These are phyloP conservation scores for Pulicaria dysenterica DNA, from an alignment of 129 eudicot genomes.

Conservation along the genomic window DNA sequence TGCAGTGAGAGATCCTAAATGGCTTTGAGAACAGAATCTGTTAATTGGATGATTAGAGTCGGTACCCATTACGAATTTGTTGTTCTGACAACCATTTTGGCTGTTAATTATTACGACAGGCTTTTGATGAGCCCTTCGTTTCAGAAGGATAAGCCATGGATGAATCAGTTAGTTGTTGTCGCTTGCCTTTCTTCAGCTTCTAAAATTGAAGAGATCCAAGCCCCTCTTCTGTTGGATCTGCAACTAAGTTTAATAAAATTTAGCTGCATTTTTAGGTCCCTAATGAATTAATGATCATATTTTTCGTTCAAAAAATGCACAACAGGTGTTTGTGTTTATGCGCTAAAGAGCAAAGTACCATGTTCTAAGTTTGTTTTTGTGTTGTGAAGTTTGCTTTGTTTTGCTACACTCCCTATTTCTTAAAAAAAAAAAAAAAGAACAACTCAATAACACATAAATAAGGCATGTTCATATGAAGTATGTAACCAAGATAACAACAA, in stretches of 20 bases:
- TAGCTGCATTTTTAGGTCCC: constrained; percentile 10
- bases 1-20: too few species aligned
- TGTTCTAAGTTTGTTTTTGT: too few species aligned
- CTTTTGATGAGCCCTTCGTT: constrained; percentile 50
- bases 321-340: too few species aligned
- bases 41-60: constrained; percentile 80
- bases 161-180: constrained; percentile 83
- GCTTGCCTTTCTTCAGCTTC: constrained; percentile 94
- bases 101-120: constrained; percentile 83
- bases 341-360: too few species aligned
- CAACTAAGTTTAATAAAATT: constrained; percentile 52
- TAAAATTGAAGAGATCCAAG: constrained; percentile 90
- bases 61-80: constrained; percentile 61
- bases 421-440: too few species aligned
- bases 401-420: too few species aligned
- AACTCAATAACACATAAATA: too few species aligned
- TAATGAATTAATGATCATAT: too few species aligned
- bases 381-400: too few species aligned
- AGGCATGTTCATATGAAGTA: too few species aligned
- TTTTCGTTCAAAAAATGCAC: too few species aligned
- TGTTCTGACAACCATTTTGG: constrained; percentile 60
- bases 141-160: constrained; percentile 83
- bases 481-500: too few species aligned
- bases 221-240: constrained; percentile 74
- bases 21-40: constrained; percentile 49